Conservation (phyloP, 345 rosid genomes). For the Moricandia moricandioides region DNA sequence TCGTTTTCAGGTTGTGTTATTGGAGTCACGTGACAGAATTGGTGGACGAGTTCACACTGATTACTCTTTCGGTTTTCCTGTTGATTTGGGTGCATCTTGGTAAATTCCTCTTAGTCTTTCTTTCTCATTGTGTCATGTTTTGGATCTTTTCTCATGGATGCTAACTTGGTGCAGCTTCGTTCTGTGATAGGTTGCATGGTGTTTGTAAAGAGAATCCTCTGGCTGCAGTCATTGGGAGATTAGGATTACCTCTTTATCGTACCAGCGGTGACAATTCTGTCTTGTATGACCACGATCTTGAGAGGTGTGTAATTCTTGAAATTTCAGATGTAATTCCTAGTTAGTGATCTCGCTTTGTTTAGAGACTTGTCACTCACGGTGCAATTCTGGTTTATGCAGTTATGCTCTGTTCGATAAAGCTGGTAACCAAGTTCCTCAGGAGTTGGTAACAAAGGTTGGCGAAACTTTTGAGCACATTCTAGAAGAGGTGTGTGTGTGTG, state of each 20-base stretch:
- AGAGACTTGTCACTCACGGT: background rate
- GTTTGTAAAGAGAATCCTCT: conserved; percentile 93
- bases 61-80: conserved; percentile 86
- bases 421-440: conserved; percentile 84
- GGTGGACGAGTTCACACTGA: conserved; percentile 90
- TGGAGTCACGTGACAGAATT: conserved; percentile 85
- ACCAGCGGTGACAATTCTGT: conserved; percentile 97
- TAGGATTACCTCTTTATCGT: conserved; percentile 87
- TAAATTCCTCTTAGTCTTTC: conserved; percentile 17
- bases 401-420: conserved; percentile 73
- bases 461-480: conserved; percentile 74
- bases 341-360: background rate
- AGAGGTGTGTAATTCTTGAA: conserved; percentile 54
- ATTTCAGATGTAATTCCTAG: background rate
- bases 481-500: conserved; percentile 65
- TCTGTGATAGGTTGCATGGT: conserved; percentile 82
- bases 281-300: conserved; percentile 93
- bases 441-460: conserved; percentile 75
- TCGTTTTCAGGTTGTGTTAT: conserved; percentile 57
- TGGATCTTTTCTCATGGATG: background rate
- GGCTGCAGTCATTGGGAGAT: conserved; percentile 82
- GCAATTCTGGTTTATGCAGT: conserved; percentile 53
- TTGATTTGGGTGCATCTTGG: conserved; percentile 98
- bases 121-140: background rate
- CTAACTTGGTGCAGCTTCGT: background rate